A percentile compares a stretch with the other conserved stretches of the same genome.
phyloP scores from a whole-genome alignment of 2,329 filamentous ascomycete species.

The Aspergillus sp. region DNA sequence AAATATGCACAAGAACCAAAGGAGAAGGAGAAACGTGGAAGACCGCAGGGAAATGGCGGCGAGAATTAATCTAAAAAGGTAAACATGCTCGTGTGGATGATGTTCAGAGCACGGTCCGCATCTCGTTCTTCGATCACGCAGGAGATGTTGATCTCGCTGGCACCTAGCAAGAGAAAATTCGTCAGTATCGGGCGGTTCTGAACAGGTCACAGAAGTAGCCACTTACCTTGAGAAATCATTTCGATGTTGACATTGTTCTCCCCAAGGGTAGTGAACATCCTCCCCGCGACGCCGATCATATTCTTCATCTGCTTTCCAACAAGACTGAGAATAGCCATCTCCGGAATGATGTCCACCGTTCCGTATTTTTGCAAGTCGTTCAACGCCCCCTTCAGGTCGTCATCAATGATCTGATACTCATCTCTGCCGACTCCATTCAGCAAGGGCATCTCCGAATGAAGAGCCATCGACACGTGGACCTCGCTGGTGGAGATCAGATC shows the following conservation, averaged over 20 bases:
- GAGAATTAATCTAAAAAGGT: constrained; percentile 76
- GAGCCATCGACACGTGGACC: constrained; percentile 95
- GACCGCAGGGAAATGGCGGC: background rate
- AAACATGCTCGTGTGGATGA: constrained; percentile 94
- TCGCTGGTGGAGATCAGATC: constrained; percentile 96
- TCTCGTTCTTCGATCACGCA: constrained; percentile 93
- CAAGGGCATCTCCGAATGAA: constrained; percentile 71
- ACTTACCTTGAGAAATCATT: constrained; percentile 95
- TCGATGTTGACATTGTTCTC: constrained; percentile 96
- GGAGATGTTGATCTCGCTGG: constrained; percentile 98
- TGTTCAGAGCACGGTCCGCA: constrained; percentile 89
- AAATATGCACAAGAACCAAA: constrained; percentile 1
- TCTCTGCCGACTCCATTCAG: constrained; percentile 47
- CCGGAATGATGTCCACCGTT: constrained; percentile 81
- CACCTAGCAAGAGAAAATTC: constrained; percentile 55
- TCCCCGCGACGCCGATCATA: constrained; percentile 89
- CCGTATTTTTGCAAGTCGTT: constrained; percentile 76
- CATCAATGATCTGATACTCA: constrained; percentile 55
- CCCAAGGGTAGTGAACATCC: constrained; percentile 91
- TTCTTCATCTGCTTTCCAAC: constrained; percentile 97
- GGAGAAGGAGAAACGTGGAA: background rate
- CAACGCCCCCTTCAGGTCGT: constrained; percentile 63
- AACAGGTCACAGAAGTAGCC: constrained; percentile 1
- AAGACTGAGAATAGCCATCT: constrained; percentile 94
- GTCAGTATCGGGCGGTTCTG: constrained; percentile 10